These are phyloP conservation scores for Fusarium sp. DNA, from an alignment of 2,329 filamentous ascomycete species.

Conservation along the genomic window DNA sequence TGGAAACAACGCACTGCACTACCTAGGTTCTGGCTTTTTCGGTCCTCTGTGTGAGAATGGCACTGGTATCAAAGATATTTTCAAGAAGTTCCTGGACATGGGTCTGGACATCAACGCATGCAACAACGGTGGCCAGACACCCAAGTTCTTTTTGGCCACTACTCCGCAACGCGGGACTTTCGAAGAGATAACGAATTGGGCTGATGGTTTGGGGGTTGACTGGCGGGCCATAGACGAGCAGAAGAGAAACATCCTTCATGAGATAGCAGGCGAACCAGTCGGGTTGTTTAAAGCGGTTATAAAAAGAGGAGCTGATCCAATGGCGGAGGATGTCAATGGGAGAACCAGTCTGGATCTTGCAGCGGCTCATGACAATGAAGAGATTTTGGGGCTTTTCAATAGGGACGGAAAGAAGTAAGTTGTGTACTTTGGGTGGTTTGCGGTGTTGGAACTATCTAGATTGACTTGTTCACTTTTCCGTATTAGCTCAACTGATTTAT, in stretches of 20 bases:
- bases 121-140: constrained; percentile 28
- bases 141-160: constrained; percentile 13
- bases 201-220: constrained; percentile 26
- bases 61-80: background rate
- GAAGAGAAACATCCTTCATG: constrained; percentile 25
- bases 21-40: constrained; percentile 1
- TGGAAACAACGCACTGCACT: constrained; percentile 29
- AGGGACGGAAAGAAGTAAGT: background rate
- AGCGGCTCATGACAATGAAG: background rate
- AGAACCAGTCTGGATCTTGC: constrained; percentile 24
- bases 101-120: constrained; percentile 30
- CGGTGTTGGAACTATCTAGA: background rate
- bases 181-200: background rate
- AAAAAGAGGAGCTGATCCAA: constrained; percentile 16
- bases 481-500: background rate
- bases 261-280: background rate
- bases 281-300: constrained; percentile 11
- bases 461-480: background rate
- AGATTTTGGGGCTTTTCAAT: constrained; percentile 27
- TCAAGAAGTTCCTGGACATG: constrained; percentile 9
- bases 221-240: constrained; percentile 28
- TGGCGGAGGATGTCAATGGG: constrained; percentile 30
- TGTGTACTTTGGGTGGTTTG: background rate
- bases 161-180: background rate
- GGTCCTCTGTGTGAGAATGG: background rate